These are phyloP conservation scores for Fusarium begoniae DNA, from an alignment of 2,329 filamentous ascomycete species.

Conservation along the genomic window DNA sequence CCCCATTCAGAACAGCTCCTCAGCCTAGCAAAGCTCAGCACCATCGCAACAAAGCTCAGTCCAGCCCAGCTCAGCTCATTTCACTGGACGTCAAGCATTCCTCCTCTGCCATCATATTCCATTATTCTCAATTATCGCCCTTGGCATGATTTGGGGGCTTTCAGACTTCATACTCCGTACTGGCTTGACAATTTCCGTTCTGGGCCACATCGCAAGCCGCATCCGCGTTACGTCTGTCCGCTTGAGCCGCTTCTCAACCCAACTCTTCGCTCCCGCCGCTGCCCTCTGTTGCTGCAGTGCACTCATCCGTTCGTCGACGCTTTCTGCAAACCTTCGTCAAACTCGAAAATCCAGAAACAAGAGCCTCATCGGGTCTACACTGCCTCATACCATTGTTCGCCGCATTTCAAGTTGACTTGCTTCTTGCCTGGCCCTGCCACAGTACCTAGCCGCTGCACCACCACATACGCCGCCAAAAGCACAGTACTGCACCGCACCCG, in stretches of 20 bases:
- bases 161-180: conserved; percentile 12
- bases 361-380: conserved; percentile 27
- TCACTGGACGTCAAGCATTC: conserved; percentile 42
- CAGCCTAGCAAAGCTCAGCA: conserved; percentile 32
- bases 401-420: conserved; percentile 15
- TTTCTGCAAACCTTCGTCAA: conserved; percentile 30
- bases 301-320: conserved; percentile 22
- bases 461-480: conserved; percentile 35
- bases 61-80: conserved; percentile 41
- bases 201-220: conserved; percentile 22
- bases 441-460: conserved; percentile 37
- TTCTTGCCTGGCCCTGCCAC: conserved; percentile 32
- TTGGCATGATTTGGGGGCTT: conserved; percentile 29
- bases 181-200: conserved; percentile 32
- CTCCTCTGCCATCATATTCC: conserved; percentile 43
- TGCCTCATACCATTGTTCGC: not conserved
- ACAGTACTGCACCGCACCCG: conserved; percentile 32
- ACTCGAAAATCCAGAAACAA: conserved; percentile 22
- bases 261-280: conserved; percentile 5
- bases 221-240: conserved; percentile 14
- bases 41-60: conserved; percentile 21
- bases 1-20: conserved; percentile 31
- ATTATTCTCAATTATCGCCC: conserved; percentile 16
- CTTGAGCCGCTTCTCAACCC: conserved; percentile 23
- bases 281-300: conserved; percentile 1